A percentile compares a stretch with the other conserved stretches of the same genome.
Evolutionary conservation across 2,329 filamentous ascomycete genomes (phyloP).

Genomic region (Hymenoscyphus repandus): DNA sequence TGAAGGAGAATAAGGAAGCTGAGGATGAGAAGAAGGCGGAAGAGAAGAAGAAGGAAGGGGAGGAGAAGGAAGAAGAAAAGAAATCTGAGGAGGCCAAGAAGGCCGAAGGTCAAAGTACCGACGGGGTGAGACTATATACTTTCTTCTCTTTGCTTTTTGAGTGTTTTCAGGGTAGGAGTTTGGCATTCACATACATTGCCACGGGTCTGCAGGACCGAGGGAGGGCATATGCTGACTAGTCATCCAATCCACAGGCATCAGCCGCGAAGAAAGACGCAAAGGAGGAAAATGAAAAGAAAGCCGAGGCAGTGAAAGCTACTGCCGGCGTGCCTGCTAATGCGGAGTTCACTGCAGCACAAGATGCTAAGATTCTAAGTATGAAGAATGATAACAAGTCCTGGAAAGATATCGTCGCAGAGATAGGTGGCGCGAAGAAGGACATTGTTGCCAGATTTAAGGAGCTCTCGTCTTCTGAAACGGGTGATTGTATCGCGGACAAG

Average conservation of each 20-base stretch:
- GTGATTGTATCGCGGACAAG: background rate
- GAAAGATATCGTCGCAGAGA: conserved; percentile 20
- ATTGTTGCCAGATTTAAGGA: conserved; percentile 3
- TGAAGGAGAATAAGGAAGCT: background rate
- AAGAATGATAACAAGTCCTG: conserved; percentile 23
- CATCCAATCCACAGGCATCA: no score
- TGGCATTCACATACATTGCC: no score
- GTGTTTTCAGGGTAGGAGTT: background rate
- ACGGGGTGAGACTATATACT: background rate
- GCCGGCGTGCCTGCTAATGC: background rate
- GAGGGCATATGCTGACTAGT: no score
- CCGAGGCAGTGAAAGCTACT: background rate
- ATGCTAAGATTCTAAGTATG: conserved; percentile 21
- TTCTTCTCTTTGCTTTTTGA: background rate
- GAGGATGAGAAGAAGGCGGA: conserved; percentile 5
- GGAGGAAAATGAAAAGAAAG: background rate
- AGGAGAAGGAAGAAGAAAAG: background rate
- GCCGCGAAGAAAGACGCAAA: no score
- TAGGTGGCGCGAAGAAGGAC: conserved; percentile 1
- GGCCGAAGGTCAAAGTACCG: background rate
- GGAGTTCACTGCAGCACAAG: conserved; percentile 16
- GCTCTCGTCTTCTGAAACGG: background rate
- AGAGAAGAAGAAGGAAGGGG: background rate
- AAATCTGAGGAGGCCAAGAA: background rate
- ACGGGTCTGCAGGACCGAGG: no score